Conservation (phyloP, 2,329 filamentous ascomycete genomes). For the Colletotrichum lentis region DNA sequence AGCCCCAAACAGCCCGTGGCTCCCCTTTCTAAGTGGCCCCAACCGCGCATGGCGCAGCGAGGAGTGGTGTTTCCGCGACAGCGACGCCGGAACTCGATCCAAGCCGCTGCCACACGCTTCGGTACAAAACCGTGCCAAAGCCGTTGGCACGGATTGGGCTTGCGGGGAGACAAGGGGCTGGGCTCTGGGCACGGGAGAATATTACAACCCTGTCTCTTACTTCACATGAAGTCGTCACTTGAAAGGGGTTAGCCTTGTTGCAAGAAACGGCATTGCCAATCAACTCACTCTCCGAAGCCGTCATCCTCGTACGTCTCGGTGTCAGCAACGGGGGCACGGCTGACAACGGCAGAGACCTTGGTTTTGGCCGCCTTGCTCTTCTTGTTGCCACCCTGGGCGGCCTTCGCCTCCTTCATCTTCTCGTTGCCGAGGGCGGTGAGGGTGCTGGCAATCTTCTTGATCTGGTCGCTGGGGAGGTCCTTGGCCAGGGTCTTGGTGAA, state of each 20-base stretch:
- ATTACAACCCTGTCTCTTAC: slow-evolving; percentile 36
- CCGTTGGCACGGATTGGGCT: slow-evolving; percentile 20
- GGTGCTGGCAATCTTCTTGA: slow-evolving; percentile 92
- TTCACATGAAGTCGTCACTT: slow-evolving; percentile 79
- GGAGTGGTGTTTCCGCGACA: slow-evolving; percentile 7
- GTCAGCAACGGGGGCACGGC: slow-evolving; percentile 70
- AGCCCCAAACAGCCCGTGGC: slow-evolving; percentile 10
- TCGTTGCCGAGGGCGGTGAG: slow-evolving; percentile 94
- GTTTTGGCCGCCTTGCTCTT: slow-evolving; percentile 97
- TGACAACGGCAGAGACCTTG: slow-evolving; percentile 81
- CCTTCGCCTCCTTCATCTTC: slow-evolving; percentile 99
- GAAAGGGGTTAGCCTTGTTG: slow-evolving; percentile 39
- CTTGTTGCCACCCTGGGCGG: slow-evolving; percentile 91
- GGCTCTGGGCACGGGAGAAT: slow-evolving; percentile 28
- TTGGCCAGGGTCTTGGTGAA: slow-evolving; percentile 87
- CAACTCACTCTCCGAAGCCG: slow-evolving; percentile 80
- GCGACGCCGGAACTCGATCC: background rate
- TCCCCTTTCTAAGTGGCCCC: slow-evolving; percentile 5
- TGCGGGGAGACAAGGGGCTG: slow-evolving; percentile 9
- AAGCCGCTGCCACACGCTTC: slow-evolving; percentile 18
- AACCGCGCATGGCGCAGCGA: slow-evolving; percentile 13
- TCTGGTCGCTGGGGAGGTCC: slow-evolving; percentile 88
- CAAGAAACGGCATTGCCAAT: background rate
- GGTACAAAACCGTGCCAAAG: slow-evolving; percentile 20
- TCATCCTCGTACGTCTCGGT: slow-evolving; percentile 82